phyloP scores from a whole-genome alignment of 1,284 basidiomycete genomes.

The Polyporus tsugae region DNA sequence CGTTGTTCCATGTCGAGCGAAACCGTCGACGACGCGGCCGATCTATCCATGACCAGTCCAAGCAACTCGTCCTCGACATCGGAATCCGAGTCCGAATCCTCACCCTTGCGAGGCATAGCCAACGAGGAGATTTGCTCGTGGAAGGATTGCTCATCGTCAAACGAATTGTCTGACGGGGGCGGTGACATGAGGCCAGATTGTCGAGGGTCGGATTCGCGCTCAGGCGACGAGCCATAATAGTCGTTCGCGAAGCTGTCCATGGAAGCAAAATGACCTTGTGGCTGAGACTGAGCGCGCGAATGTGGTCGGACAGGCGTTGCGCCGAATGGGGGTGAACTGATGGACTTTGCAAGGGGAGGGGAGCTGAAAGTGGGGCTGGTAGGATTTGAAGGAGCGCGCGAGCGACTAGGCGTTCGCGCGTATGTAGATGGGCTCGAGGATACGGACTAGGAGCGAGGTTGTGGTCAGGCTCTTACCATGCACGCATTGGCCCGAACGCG shows the following conservation, averaged over 20 bases:
- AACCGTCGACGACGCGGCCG: constrained; percentile 61
- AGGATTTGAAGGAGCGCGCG: constrained; percentile 74
- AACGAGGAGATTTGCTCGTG: constrained; percentile 48
- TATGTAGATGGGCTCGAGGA: constrained; percentile 47
- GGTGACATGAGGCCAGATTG: constrained; percentile 41
- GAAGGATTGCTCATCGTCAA: constrained; percentile 41
- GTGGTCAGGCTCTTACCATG: neutral
- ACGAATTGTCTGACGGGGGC: constrained; percentile 46
- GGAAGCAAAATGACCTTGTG: constrained; percentile 42
- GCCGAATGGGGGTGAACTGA: constrained; percentile 51
- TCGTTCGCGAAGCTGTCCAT: constrained; percentile 43
- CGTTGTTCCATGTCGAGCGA: constrained; percentile 73
- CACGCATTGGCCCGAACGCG: neutral
- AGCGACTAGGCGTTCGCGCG: constrained; percentile 51
- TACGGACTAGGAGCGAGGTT: constrained; percentile 11
- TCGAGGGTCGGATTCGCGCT: constrained; percentile 32
- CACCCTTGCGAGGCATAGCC: constrained; percentile 46
- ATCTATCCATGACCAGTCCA: constrained; percentile 67
- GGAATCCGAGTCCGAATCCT: constrained; percentile 50
- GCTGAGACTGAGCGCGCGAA: constrained; percentile 65
- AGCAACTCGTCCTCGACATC: constrained; percentile 57
- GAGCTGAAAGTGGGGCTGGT: constrained; percentile 55
- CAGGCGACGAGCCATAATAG: constrained; percentile 40
- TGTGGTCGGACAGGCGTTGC: constrained; percentile 60
- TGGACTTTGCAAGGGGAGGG: constrained; percentile 43